Conservation (phyloP, 2,329 filamentous ascomycete genomes). For the Tolypocladium tropicale region DNA sequence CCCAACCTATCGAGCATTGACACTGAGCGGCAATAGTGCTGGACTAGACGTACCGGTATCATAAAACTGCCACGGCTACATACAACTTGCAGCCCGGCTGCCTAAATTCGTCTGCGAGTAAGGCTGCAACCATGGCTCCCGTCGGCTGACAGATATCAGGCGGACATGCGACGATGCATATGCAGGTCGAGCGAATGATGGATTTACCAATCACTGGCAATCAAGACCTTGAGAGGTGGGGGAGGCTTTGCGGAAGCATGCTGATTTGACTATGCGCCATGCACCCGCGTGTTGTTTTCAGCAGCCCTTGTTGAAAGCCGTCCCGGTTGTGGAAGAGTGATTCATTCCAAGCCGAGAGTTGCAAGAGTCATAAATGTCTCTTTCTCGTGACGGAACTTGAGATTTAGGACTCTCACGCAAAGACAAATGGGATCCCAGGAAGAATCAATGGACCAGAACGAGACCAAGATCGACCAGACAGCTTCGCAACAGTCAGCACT, state of each 20-base stretch:
- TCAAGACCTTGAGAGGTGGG: too few relatives aligned
- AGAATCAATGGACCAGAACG: constrained; percentile 2
- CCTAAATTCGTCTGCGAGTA: not conserved
- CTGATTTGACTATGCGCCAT: not conserved
- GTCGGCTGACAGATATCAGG: not conserved
- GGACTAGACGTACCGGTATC: not conserved
- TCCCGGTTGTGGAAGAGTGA: not conserved
- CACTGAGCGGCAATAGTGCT: not conserved
- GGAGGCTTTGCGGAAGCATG: not conserved
- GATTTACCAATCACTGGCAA: not conserved
- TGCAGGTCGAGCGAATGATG: not conserved
- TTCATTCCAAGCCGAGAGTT: too few relatives aligned
- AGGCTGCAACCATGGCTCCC: not conserved
- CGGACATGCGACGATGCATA: not conserved
- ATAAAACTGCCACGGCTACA: not conserved
- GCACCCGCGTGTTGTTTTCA: not conserved
- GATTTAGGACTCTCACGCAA: not conserved
- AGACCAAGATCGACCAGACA: not conserved
- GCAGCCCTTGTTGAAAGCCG: not conserved
- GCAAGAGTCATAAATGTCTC: too few relatives aligned
- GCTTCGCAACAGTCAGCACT: constrained; percentile 4
- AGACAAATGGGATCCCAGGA: not conserved
- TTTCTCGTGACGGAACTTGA: constrained; percentile 9
- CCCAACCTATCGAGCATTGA: not conserved
- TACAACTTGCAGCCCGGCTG: not conserved